Conservation (phyloP, 306 rosid species). For the Arachis stenosperma region DNA sequence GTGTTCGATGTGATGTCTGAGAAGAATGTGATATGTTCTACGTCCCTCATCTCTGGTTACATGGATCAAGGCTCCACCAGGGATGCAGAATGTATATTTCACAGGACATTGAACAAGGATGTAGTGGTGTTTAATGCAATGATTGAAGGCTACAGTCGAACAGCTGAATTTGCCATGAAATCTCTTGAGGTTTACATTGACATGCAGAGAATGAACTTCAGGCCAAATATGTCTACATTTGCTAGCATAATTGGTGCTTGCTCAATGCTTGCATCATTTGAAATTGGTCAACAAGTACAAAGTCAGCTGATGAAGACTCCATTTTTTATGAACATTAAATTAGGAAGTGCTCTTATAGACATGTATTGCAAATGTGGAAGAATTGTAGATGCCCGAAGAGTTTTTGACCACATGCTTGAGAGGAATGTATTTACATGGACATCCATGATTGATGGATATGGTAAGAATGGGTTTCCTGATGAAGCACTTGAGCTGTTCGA, state of each 20-base stretch:
- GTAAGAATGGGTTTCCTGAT: conserved; percentile 73
- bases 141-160: conserved; percentile 93
- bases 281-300: conserved; percentile 76
- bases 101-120: conserved; percentile 65
- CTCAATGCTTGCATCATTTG: conserved; percentile 67
- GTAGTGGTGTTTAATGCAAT: conserved; percentile 86
- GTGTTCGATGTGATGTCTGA: conserved; percentile 74
- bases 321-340: conserved; percentile 54
- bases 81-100: conserved; percentile 75
- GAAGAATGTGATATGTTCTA: conserved; percentile 71
- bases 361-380: conserved; percentile 88
- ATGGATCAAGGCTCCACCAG: conserved; percentile 65
- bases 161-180: conserved; percentile 56
- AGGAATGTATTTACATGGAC: conserved; percentile 94
- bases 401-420: conserved; percentile 68
- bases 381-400: conserved; percentile 61
- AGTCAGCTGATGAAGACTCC: conserved; percentile 74
- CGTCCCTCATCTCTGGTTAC: conserved; percentile 87
- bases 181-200: conserved; percentile 74
- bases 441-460: conserved; percentile 95
- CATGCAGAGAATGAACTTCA: conserved; percentile 69
- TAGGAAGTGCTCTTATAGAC: conserved; percentile 86
- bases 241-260: conserved; percentile 91
- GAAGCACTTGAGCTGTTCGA: conserved; percentile 74
- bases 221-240: conserved; percentile 85